Evolutionary conservation across 2,329 filamentous ascomycete species (phyloP).

Genomic region (Beauveria rudraprayagi): DNA sequence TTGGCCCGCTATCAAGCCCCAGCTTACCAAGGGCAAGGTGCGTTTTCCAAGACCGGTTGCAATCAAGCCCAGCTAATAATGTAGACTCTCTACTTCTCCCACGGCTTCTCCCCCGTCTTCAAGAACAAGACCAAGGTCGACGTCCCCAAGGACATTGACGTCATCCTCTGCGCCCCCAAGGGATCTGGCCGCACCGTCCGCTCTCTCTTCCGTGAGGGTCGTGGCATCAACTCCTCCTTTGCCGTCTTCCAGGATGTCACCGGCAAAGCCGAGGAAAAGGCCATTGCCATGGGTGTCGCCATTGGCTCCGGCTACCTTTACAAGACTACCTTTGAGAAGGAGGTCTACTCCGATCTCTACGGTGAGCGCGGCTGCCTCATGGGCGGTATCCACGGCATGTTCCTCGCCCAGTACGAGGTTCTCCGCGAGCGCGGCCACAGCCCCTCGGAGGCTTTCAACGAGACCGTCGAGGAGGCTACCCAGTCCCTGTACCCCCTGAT

Average conservation of each 20-base stretch:
- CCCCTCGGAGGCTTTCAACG: constrained; percentile 98
- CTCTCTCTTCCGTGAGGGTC: constrained; percentile 97
- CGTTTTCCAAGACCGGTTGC: not conserved
- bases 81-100: constrained; percentile 98
- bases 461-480: constrained; percentile 99
- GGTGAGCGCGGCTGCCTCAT: constrained; percentile 99
- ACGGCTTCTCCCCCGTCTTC: constrained; percentile 99
- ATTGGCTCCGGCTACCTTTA: constrained; percentile 98
- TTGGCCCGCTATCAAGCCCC: constrained; percentile 96
- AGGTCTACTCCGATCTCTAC: constrained; percentile 99
- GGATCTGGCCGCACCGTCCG: constrained; percentile 97
- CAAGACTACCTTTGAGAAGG: constrained; percentile 99
- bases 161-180: constrained; percentile 99
- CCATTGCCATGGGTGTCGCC: constrained; percentile 90
- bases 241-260: constrained; percentile 98
- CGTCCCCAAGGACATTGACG: constrained; percentile 88
- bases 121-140: constrained; percentile 99
- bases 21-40: constrained; percentile 97
- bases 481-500: constrained; percentile 98
- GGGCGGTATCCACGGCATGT: constrained; percentile 99
- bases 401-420: constrained; percentile 99
- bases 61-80: not conserved
- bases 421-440: constrained; percentile 97
- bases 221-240: constrained; percentile 98
- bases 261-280: constrained; percentile 97